Base-by-base conservation (phyloP, 1,284 basidiomycete genomes). In the Athelia psychrophila region DNA sequence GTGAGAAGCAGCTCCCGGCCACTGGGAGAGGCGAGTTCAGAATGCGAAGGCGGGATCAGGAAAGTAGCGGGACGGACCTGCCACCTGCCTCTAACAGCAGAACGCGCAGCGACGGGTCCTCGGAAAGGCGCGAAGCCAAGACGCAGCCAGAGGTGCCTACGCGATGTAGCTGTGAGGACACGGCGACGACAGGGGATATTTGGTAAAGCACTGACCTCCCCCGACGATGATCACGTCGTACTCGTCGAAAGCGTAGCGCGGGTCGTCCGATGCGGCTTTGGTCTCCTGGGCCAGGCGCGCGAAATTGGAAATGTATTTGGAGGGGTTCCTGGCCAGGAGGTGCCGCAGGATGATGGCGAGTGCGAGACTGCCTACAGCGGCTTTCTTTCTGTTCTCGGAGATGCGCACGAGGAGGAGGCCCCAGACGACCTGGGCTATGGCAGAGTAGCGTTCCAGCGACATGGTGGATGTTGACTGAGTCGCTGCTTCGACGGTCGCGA, bases 91-190 rank as follows among this genome's bases (percentile, higher is more conserved):
- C 87, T 33, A 88, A 70, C 10, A 88, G 61, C 19, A 88, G 68
- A 8, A 88, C 83, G 2, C 74, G 75, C 2, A 84, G 59, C 4
- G 67, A 70, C 1, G 79, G 68, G 55, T 84, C 73, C 63, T 88
- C 86, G 10, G 79, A 81, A 22, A 89, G 68, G 23, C 86, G 75
- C 2, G 82, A 74, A 3, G 86, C 86, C 33, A 88, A 73, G 1
- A 79, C 84, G 56, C 85, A 87, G 4, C 87, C 86, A 2, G 82
- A 77, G 6, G 86, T 86, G 8, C 86, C 85, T 86, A 58, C n/a
- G 60, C 16, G 5, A 47, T 13, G n/a, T 38, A 16, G n/a, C 25
- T 2, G 20, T 47, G 33, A 30, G 51, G n/a, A n/a, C n/a, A n/a
- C n/a, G n/a, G n/a, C n/a, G n/a, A n/a, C n/a, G 32, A 16, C 56